phyloP scores from a whole-genome alignment of 2,329 filamentous ascomycete genomes.

The Fonsecaea multimorphosa region DNA sequence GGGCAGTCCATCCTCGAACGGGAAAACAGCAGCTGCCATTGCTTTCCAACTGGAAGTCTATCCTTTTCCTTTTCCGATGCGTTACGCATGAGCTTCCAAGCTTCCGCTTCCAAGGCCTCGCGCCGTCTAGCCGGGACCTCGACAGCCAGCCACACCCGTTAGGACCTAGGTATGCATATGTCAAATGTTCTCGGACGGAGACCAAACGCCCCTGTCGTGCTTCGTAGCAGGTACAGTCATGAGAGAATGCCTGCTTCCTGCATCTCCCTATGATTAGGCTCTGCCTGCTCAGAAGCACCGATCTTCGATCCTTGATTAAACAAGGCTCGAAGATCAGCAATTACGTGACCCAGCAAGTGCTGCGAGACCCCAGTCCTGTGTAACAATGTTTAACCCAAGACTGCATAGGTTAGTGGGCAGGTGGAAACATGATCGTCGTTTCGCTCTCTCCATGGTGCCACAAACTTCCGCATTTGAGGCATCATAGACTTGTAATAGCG shows the following conservation, averaged over 20 bases:
- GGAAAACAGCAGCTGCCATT: not conserved
- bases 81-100: conserved; percentile 2
- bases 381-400: not conserved
- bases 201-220: not conserved
- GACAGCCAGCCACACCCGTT: not conserved
- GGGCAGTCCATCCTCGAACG: conserved; percentile 1
- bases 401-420: not conserved
- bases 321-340: conserved; percentile 1
- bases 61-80: not conserved
- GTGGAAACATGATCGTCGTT: not conserved
- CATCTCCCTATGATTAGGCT: not conserved
- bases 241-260: not conserved
- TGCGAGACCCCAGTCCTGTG: not conserved
- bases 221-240: not conserved
- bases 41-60: not conserved
- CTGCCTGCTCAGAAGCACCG: not conserved
- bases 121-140: conserved; percentile 8
- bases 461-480: not conserved
- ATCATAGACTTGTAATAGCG: not conserved
- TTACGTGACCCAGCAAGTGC: conserved; percentile 11
- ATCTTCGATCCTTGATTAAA: not conserved
- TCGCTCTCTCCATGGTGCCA: not conserved
- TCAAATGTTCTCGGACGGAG: not conserved
- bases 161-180: no score
- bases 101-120: conserved; percentile 2